Percentiles rank a stretch among this genome's conserved stretches.
phyloP scores from a whole-genome alignment of 192 early-diverging fungal species.

The Coemansia sp. region DNA sequence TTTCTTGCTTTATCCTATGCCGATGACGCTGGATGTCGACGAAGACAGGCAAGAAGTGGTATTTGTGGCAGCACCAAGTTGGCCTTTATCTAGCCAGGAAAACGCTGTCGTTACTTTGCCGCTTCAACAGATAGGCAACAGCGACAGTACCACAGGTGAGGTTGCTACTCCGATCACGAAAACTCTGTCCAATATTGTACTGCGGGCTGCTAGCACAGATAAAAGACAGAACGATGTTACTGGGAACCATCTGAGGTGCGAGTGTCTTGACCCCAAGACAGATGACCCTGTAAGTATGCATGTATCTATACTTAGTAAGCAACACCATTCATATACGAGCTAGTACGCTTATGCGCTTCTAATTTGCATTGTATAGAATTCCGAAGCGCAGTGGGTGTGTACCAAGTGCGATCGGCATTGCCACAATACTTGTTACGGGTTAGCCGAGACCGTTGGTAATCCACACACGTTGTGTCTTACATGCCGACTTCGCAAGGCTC shows the following conservation, averaged over 20 bases:
- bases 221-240: too few relatives aligned
- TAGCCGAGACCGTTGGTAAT: neutral
- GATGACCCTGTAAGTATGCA: conserved; percentile 13
- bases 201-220: too few relatives aligned
- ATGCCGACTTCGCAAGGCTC: conserved; percentile 16
- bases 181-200: neutral
- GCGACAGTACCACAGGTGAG: neutral
- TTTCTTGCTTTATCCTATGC: conserved; percentile 15
- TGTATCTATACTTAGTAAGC: neutral
- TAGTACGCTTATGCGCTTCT: neutral
- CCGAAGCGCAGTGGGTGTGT: conserved; percentile 25
- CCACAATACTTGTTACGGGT: conserved; percentile 29
- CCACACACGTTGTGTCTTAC: conserved; percentile 16
- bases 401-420: conserved; percentile 29
- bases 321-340: neutral
- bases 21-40: conserved; percentile 30
- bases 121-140: neutral
- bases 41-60: conserved; percentile 20
- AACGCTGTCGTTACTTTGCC: neutral
- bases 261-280: conserved; percentile 7
- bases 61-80: conserved; percentile 27
- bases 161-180: neutral
- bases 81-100: neutral
- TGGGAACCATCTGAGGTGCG: neutral
- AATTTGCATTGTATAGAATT: neutral